Evolutionary conservation across 192 early-diverging fungal genomes (phyloP).

Genomic region (Mortierella hygrophila): DNA sequence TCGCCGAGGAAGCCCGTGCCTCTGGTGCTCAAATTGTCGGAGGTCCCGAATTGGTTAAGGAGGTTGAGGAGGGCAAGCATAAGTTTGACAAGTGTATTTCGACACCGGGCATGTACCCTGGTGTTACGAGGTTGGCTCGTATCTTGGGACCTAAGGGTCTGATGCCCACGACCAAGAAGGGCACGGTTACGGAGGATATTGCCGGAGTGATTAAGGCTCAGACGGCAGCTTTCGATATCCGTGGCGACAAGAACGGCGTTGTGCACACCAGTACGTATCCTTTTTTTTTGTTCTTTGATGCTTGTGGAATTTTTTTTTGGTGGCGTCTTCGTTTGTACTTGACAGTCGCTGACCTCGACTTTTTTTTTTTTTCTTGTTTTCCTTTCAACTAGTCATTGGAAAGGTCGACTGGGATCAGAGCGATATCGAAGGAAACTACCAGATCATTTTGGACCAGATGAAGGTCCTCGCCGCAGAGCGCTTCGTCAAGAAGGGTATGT

Average conservation of each 20-base stretch:
- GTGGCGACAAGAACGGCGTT: conserved; percentile 78
- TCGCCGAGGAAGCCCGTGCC: conserved; percentile 83
- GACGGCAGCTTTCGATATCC: conserved; percentile 80
- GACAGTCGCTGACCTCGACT: neutral
- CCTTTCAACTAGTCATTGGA: conserved; percentile 34
- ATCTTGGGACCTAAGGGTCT: conserved; percentile 95
- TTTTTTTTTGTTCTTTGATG: conserved; percentile 47
- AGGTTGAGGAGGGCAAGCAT: conserved; percentile 60
- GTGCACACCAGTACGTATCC: conserved; percentile 69
- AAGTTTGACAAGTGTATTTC: conserved; percentile 89
- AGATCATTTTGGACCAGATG: conserved; percentile 71
- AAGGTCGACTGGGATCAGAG: conserved; percentile 53
- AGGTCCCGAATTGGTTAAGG: conserved; percentile 85
- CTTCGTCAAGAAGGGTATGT: conserved; percentile 60
- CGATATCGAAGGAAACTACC: conserved; percentile 64
- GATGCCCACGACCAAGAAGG: conserved; percentile 92
- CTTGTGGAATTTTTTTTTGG: conserved; percentile 51
- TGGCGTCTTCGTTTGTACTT: too few species aligned
- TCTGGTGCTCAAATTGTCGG: conserved; percentile 91
- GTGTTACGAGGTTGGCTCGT: conserved; percentile 89
- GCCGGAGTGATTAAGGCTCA: conserved; percentile 70
- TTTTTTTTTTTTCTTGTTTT: conserved; percentile 18
- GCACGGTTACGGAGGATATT: conserved; percentile 88
- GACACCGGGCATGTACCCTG: conserved; percentile 91
- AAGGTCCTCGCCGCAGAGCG: conserved; percentile 68